Evolutionary conservation across 208 protist species (phyloP), one percentile per base, ranked within the genome.

Genomic region (Herpetomonas samuelpessoai): DNA sequence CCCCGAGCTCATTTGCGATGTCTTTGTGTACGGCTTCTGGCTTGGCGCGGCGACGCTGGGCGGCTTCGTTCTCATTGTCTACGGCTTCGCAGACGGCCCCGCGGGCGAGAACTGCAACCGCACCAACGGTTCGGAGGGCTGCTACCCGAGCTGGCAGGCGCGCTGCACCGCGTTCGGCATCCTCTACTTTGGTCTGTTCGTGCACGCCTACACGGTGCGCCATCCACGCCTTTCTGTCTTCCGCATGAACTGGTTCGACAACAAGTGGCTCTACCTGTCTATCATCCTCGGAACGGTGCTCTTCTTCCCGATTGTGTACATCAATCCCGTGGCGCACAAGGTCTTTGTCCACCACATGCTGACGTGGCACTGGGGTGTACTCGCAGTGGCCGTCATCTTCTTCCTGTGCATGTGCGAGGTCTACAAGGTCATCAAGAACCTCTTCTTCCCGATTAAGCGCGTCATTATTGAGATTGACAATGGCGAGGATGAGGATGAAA

Each of bases 201-300:
- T 96, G 22, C 92, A 97, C 74, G 71, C 88, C 26, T 97, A 97
- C 81, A 97, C 86, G 16, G 86, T 92, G 45, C 79, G 92, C 45
- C 83, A 92, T 65, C 69, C 76, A 4, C 77, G 89, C 31, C 58
- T 76, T 25, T 93, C 87, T 44, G 30, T 94, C 24, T 86, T 93
- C 57, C 65, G 58, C 45, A 95, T 95, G 88, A 87, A 81, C 29
- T 92, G 80, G 83, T 76, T 92, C 25, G 88, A 95, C 70, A 95
- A 95, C 71, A 73, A 65, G 41, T 92, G 85, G 86, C 75, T 95
- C 51, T 92, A 66, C 54, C 78, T 77, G 18, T 85, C 83, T 50
- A 63, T 74, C 53, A 21, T 74, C 27, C 29, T 91, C 22, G 86
- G 81, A 25, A 68, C 55, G 29, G 25, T 81, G 24, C 58, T 91